Evolutionary conservation across 140 eudicot genomes (phyloP).

Genomic region (Erigeron philadelphicus): DNA sequence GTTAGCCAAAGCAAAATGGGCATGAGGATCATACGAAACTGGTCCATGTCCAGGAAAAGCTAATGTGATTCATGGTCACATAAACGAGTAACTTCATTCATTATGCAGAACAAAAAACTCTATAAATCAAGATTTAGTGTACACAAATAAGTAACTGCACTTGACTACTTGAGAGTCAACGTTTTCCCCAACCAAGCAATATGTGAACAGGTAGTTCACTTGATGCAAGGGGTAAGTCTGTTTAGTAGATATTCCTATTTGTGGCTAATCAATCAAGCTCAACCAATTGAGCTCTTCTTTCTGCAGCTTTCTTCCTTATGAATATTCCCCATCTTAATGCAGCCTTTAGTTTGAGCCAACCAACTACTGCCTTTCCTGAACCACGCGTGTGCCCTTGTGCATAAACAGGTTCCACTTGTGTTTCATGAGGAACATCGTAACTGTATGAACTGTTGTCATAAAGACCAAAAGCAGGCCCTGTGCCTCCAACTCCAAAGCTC

Average conservation of each 20-base stretch:
- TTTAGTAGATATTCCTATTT: constrained; percentile 6
- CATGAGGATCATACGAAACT: not conserved
- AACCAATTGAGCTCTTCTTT: constrained; percentile 59
- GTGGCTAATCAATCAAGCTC: constrained; percentile 47
- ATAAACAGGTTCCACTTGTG: constrained; percentile 30
- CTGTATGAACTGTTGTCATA: constrained; percentile 34
- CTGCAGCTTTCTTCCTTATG: constrained; percentile 63
- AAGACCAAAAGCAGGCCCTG: constrained; percentile 41
- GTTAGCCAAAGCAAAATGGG: not conserved
- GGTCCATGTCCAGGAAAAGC: constrained; percentile 3
- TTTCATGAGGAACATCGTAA: constrained; percentile 38
- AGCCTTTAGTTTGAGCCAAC: constrained; percentile 65
- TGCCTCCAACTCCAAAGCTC: constrained; percentile 42
- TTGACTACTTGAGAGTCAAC: not conserved
- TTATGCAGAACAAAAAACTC: constrained; percentile 22
- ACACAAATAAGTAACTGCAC: constrained; percentile 21
- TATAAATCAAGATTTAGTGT: constrained; percentile 27
- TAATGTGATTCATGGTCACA: not conserved
- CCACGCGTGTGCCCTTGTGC: constrained; percentile 39
- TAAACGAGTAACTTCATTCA: not conserved
- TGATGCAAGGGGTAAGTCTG: constrained; percentile 12
- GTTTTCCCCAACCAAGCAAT: not conserved
- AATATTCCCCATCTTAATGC: constrained; percentile 70
- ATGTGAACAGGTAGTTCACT: constrained; percentile 7
- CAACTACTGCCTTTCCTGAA: constrained; percentile 60